A percentile compares a stretch with the other conserved stretches of the same genome.
phyloP scores from a whole-genome alignment of 805 yeast species.

The Sungouiella thailandica region DNA sequence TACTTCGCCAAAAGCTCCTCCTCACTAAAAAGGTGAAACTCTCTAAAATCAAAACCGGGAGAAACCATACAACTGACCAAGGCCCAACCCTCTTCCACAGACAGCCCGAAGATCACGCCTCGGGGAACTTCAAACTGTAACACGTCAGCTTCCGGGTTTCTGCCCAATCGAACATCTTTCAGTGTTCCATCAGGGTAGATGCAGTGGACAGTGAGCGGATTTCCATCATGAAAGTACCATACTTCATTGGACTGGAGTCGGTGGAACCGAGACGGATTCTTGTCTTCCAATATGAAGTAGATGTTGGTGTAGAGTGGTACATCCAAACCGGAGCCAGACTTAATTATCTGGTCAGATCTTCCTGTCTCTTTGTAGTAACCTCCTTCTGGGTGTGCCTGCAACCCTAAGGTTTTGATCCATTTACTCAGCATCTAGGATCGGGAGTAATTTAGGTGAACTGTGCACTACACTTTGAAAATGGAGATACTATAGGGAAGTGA shows the following conservation, averaged over 20 bases:
- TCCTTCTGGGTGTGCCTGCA: slow-evolving; percentile 18
- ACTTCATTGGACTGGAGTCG: slow-evolving; percentile 19
- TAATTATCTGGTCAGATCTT: slow-evolving; percentile 7
- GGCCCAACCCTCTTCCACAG: slow-evolving; percentile 17
- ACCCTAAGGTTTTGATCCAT: slow-evolving; percentile 1
- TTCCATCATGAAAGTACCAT: slow-evolving; percentile 21
- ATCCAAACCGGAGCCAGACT: slow-evolving; percentile 16
- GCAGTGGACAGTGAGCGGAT: slow-evolving; percentile 19
- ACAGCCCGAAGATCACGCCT: slow-evolving; percentile 19
- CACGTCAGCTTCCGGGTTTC: slow-evolving; percentile 13
- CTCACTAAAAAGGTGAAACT: slow-evolving; percentile 16
- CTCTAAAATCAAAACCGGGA: slow-evolving; percentile 21
- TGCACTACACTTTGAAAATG: too few relatives aligned
- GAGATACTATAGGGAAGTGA: too few relatives aligned
- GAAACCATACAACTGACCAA: slow-evolving; percentile 21
- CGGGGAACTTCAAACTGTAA: slow-evolving; percentile 19
- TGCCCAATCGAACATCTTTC: slow-evolving; percentile 13
- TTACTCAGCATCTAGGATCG: too few relatives aligned
- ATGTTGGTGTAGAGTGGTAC: slow-evolving; percentile 20
- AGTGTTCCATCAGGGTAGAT: slow-evolving; percentile 18
- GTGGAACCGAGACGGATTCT: slow-evolving; percentile 19
- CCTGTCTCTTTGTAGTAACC: slow-evolving; percentile 17
- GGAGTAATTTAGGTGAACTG: too few relatives aligned
- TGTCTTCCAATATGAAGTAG: slow-evolving; percentile 15
- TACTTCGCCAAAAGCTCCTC: slow-evolving; percentile 11